Base-by-base conservation (phyloP, 768 basidiomycete species). In the Suillus variegatus region DNA sequence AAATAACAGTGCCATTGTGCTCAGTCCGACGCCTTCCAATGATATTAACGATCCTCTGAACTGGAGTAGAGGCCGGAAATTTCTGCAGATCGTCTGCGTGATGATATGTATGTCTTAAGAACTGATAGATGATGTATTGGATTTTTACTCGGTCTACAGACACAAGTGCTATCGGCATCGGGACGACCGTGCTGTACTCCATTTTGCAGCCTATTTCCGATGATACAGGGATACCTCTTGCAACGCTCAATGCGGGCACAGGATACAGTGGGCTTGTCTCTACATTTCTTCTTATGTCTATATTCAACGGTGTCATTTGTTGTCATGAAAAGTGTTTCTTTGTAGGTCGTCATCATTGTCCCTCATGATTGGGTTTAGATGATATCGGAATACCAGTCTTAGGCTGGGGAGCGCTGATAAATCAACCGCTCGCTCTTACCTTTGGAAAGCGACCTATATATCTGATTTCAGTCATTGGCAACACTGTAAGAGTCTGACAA, bases 21-120 rank as follows among this genome's bases (percentile, higher is more conserved):
- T 72, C 25, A 69, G 66, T 64, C 71, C 71, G n/a, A 67, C 68
- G 41, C 71, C 71, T 44, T 72, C 71, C n/a, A 72, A 64, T 49
- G 66, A 72, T 32, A 60, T 71, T 2, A 69, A 72, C 25, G 71
- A 72, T 56, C 71, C 71, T 14, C 60, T 72, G 49, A 72, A 72
- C 67, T 72, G 69, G 71, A 63, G 65, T 40, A 62, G 54, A 38
- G 62, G 63, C 5, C 69, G 70, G 38, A 70, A 70, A 47, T 44
- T 62, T 46, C 35, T 64, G 28, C 69, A 70, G 14, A 60, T 66
- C 38, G 25, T 62, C 12, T 70, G 69, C 28, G 44, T 70, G 3
- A 67, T 70, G 69, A 68, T 70, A 20, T 70, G 69, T 70, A 10
- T 36, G 70, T 70, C 25, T 60, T 20, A 36, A 63, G 25, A 4